phyloP scores from a whole-genome alignment of 176 grass and related monocot genomes.

The Oryza longistaminata region DNA sequence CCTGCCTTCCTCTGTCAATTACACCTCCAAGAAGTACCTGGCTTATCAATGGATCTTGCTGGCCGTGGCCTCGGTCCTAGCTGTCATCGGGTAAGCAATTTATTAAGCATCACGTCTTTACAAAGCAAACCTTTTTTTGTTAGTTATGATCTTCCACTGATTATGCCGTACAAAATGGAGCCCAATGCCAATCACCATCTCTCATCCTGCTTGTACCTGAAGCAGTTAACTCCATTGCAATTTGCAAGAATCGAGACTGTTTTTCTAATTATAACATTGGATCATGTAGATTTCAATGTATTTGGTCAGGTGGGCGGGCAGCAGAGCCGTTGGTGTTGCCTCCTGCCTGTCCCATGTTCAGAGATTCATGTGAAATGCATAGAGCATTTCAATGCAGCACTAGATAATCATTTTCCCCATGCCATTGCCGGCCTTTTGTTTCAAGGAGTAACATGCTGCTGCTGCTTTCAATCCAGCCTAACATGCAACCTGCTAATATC shows the following conservation, averaged over 20 bases:
- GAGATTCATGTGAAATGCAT: neutral
- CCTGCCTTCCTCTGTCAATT: slow-evolving; percentile 51
- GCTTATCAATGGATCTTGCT: slow-evolving; percentile 65
- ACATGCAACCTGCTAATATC: neutral
- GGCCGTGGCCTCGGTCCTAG: slow-evolving; percentile 44
- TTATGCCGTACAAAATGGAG: neutral
- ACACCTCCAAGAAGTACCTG: slow-evolving; percentile 68
- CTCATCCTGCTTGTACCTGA: neutral
- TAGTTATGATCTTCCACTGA: neutral
- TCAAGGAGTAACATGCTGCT: neutral
- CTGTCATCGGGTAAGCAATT: slow-evolving; percentile 63
- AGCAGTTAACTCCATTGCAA: neutral
- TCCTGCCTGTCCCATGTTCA: neutral
- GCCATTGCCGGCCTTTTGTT: neutral
- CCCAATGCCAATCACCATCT: neutral
- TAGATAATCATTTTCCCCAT: neutral
- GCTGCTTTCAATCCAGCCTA: neutral
- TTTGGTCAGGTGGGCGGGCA: neutral
- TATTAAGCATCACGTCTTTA: neutral
- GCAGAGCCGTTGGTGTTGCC: neutral
- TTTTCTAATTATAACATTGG: too few relatives aligned
- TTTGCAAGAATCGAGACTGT: neutral
- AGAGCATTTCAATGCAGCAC: neutral
- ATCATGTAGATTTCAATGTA: neutral
- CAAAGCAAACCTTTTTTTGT: neutral